phyloP scores from a whole-genome alignment of 495 filamentous ascomycete genomes.

The Penicillium chermesinum region DNA sequence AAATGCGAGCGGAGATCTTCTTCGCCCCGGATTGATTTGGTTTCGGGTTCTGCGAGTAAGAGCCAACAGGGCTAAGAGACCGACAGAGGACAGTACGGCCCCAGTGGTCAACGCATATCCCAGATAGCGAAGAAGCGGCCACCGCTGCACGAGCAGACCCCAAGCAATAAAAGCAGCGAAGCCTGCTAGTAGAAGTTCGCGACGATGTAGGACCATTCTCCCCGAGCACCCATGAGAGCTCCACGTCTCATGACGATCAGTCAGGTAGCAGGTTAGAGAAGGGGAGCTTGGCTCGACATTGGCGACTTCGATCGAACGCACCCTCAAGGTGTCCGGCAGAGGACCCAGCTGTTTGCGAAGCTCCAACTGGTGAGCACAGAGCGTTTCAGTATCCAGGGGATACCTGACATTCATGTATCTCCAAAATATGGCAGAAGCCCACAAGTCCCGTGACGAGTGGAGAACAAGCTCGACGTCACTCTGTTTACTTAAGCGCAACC shows the following conservation, averaged over 20 bases:
- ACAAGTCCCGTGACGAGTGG: slow-evolving; percentile 4
- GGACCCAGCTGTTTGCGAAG: too few relatives aligned
- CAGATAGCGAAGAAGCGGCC: slow-evolving; percentile 71
- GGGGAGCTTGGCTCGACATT: slow-evolving; percentile 14
- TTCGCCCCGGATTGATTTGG: slow-evolving; percentile 22
- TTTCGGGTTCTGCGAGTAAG: slow-evolving; percentile 52
- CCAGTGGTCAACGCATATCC: slow-evolving; percentile 75
- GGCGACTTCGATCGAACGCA: slow-evolving; percentile 1
- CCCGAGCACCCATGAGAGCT: slow-evolving; percentile 21
- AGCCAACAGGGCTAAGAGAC: slow-evolving; percentile 51
- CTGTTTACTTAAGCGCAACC: slow-evolving; percentile 28
- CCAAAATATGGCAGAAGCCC: not conserved
- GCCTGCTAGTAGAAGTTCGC: slow-evolving; percentile 66
- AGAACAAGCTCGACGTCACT: slow-evolving; percentile 17
- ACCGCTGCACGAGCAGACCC: slow-evolving; percentile 75
- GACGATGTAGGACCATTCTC: slow-evolving; percentile 72
- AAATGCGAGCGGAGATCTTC: slow-evolving; percentile 50
- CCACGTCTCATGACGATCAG: slow-evolving; percentile 33
- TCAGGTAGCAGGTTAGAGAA: slow-evolving; percentile 19
- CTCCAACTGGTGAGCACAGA: too few relatives aligned
- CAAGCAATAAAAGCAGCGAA: slow-evolving; percentile 75
- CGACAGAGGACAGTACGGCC: slow-evolving; percentile 47
- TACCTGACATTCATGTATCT: not conserved
- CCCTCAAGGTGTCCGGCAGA: too few relatives aligned
- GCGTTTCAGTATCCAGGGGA: not conserved